Percentiles rank a stretch among this genome's conserved stretches.
Conservation (phyloP, 805 yeast genomes). For the Schizosaccharomyces pombe region DNA sequence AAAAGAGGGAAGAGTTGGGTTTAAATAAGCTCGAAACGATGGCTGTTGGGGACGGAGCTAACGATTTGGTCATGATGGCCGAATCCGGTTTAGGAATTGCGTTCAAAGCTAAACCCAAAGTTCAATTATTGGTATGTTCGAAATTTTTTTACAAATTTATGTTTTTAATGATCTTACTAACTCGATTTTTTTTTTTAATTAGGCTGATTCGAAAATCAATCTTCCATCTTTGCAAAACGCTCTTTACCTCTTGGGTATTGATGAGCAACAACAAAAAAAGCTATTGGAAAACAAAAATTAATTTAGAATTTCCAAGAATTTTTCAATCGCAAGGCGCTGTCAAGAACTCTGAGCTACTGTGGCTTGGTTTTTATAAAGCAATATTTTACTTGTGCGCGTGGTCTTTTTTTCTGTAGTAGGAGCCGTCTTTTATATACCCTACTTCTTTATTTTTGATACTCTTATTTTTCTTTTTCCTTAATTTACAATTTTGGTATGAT, state of each 20-base stretch:
- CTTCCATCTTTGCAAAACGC: slow-evolving; percentile 49
- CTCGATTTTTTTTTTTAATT: too few species aligned
- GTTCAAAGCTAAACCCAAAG: slow-evolving; percentile 85
- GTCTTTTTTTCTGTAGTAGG: neutral
- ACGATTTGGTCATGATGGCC: slow-evolving; percentile 89
- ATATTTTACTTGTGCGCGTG: neutral
- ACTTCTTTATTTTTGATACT: neutral
- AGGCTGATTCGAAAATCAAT: slow-evolving; percentile 65
- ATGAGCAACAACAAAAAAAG: neutral
- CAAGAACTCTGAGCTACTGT: too few species aligned
- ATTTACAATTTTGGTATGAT: too few species aligned
- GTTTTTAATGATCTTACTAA: neutral
- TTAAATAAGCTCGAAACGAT: slow-evolving; percentile 20
- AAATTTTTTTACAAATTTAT: neutral
- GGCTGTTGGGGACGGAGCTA: slow-evolving; percentile 49
- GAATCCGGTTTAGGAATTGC: slow-evolving; percentile 55
- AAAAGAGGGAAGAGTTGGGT: slow-evolving; percentile 32
- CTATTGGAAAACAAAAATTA: neutral
- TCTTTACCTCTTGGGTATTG: slow-evolving; percentile 49
- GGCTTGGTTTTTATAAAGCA: too few species aligned
- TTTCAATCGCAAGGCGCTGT: too few species aligned
- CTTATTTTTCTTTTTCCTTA: neutral
- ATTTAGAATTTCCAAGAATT: neutral
- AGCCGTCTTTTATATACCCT: neutral
- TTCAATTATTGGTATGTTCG: slow-evolving; percentile 24